These are phyloP conservation scores for Incumbomyces lentus DNA, from an alignment of 2,329 filamentous ascomycete genomes.

Conservation along the genomic window DNA sequence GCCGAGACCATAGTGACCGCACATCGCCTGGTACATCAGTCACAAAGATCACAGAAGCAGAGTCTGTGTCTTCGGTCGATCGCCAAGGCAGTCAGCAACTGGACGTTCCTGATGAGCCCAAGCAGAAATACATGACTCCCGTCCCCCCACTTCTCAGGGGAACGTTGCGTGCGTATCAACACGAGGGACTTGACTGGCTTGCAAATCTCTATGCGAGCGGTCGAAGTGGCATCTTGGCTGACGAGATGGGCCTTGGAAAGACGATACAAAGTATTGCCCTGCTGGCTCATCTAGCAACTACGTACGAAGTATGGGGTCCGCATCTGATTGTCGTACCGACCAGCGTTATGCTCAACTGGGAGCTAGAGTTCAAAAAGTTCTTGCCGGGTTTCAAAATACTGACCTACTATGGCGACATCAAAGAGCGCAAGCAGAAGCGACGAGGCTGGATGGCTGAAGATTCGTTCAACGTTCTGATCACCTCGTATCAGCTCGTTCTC, in stretches of 20 bases:
- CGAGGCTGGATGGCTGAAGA: constrained; percentile 90
- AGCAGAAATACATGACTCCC: constrained; percentile 21
- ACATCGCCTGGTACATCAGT: constrained; percentile 33
- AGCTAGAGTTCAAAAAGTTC: constrained; percentile 99
- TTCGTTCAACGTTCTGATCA: constrained; percentile 94
- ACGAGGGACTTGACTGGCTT: constrained; percentile 94
- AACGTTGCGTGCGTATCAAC: constrained; percentile 87
- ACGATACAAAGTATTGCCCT: constrained; percentile 96
- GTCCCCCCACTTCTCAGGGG: constrained; percentile 71
- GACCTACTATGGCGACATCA: constrained; percentile 88
- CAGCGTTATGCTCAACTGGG: constrained; percentile 98
- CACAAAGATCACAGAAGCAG: constrained; percentile 35
- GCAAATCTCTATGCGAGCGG: constrained; percentile 83
- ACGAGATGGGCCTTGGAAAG: constrained; percentile 97
- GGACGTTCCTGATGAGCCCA: constrained; percentile 15
- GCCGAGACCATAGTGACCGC: constrained; percentile 26
- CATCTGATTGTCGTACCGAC: constrained; percentile 94
- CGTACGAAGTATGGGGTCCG: constrained; percentile 87
- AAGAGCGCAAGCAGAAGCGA: constrained; percentile 83
- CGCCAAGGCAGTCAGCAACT: constrained; percentile 12
- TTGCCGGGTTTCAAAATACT: constrained; percentile 96
- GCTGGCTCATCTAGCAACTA: constrained; percentile 80
- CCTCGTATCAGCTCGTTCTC: constrained; percentile 90
- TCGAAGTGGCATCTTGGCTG: constrained; percentile 91
- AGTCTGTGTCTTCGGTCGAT: constrained; percentile 33